Evolutionary conservation across 164 flowering plant genomes (phyloP).

Genomic region (Kalanchoe fedtschenkoi): DNA sequence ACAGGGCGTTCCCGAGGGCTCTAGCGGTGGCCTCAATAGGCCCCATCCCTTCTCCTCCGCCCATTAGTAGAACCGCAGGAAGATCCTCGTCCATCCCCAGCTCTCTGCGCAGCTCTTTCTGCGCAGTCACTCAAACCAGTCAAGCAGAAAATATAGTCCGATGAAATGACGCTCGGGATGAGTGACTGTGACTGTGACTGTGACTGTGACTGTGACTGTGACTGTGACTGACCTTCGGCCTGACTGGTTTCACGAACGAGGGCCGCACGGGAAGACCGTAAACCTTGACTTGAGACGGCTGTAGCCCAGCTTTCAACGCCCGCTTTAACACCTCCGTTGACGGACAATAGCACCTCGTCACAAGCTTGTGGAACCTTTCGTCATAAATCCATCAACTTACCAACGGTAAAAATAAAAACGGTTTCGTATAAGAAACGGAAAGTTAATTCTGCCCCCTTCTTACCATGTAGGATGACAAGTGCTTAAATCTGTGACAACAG

Average conservation of each 20-base stretch:
- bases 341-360: slow-evolving; percentile 95
- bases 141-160: neutral
- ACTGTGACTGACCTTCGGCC: slow-evolving; percentile 77
- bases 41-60: slow-evolving; percentile 99
- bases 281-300: slow-evolving; percentile 81
- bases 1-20: slow-evolving; percentile 67
- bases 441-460: slow-evolving; percentile 1
- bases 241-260: slow-evolving; percentile 83
- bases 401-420: neutral
- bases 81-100: slow-evolving; percentile 89
- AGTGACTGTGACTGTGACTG: too few species aligned
- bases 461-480: slow-evolving; percentile 99
- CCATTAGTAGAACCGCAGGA: slow-evolving; percentile 92
- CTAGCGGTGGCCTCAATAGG: slow-evolving; percentile 94
- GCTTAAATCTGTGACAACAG: slow-evolving; percentile 88
- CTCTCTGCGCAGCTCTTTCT: slow-evolving; percentile 70
- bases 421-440: neutral
- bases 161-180: neutral
- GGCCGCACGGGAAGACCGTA: slow-evolving; percentile 97
- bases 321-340: slow-evolving; percentile 72
- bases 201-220: too few species aligned
- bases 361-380: slow-evolving; percentile 95
- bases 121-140: neutral
- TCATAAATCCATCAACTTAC: slow-evolving; percentile 5
- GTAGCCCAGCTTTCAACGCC: slow-evolving; percentile 80